These are phyloP conservation scores for Leavenworthia alabamica DNA, from an alignment of 345 rosid genomes.

Conservation along the genomic window DNA sequence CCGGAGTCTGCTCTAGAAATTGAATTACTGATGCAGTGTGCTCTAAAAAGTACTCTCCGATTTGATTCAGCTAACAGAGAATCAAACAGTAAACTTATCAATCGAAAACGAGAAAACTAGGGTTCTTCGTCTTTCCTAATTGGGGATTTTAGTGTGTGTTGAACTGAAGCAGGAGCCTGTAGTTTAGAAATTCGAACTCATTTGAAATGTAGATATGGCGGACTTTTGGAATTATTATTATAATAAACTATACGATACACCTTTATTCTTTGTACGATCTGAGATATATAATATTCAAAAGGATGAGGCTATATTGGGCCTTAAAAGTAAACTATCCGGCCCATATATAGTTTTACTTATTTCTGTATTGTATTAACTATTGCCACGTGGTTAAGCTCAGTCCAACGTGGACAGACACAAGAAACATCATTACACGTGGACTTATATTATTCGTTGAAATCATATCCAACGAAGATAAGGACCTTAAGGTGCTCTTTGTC, in stretches of 20 bases:
- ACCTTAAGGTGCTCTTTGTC: too few species aligned
- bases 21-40: too few species aligned
- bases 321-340: neutral
- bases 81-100: neutral
- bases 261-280: neutral
- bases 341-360: neutral
- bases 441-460: slow-evolving; percentile 23
- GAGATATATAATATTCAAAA: neutral
- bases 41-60: too few species aligned
- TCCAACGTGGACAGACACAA: slow-evolving; percentile 21
- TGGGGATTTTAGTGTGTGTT: slow-evolving; percentile 13
- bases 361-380: too few species aligned
- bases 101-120: neutral
- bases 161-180: slow-evolving; percentile 22
- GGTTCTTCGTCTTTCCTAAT: neutral
- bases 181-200: slow-evolving; percentile 23
- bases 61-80: too few species aligned
- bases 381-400: too few species aligned
- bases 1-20: too few species aligned
- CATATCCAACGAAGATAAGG: slow-evolving; percentile 39
- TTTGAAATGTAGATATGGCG: slow-evolving; percentile 21
- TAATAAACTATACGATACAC: too few species aligned
- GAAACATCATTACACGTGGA: neutral
- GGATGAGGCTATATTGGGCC: neutral
- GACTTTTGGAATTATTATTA: too few species aligned